These are phyloP conservation scores for Combretum micranthum DNA, from an alignment of 345 rosid genomes.

Conservation along the genomic window DNA sequence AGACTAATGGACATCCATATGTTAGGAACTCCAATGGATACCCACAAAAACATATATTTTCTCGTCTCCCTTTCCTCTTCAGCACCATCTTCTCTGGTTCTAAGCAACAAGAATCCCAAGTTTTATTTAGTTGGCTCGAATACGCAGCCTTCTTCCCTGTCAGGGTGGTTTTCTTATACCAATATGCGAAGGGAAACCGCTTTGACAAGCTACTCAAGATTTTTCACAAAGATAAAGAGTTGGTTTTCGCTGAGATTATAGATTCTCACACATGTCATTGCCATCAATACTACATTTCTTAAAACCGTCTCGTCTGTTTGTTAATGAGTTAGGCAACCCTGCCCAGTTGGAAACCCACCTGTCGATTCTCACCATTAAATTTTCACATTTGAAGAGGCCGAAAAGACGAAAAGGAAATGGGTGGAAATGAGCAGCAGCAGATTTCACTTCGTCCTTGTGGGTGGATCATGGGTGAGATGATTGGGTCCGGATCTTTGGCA, in stretches of 20 bases:
- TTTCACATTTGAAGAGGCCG: not conserved
- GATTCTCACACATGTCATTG: too few species aligned
- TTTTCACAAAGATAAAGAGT: not conserved
- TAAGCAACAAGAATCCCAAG: too few species aligned
- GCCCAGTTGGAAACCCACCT: not conserved
- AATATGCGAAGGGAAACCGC: conserved; percentile 18
- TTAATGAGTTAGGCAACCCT: not conserved
- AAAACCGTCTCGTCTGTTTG: too few species aligned
- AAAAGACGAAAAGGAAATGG: conserved; percentile 8
- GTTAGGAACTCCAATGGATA: conserved; percentile 6
- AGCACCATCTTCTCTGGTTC: not conserved
- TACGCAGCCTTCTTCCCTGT: not conserved
- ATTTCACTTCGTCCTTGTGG: conserved; percentile 5
- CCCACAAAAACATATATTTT: not conserved
- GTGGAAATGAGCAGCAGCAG: not conserved
- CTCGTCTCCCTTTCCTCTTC: not conserved
- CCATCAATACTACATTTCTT: too few species aligned
- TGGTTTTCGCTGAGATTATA: too few species aligned
- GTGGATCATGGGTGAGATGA: conserved; percentile 26
- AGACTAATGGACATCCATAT: conserved; percentile 3
- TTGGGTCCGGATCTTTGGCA: conserved; percentile 31
- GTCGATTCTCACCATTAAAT: not conserved
- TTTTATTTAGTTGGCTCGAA: too few species aligned
- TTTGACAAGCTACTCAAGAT: conserved; percentile 13
- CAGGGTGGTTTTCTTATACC: conserved; percentile 28